Percentiles rank a stretch among this genome's conserved stretches.
Conservation (phyloP, 179 eudicot genomes). For the Vitellaria paradoxa region DNA sequence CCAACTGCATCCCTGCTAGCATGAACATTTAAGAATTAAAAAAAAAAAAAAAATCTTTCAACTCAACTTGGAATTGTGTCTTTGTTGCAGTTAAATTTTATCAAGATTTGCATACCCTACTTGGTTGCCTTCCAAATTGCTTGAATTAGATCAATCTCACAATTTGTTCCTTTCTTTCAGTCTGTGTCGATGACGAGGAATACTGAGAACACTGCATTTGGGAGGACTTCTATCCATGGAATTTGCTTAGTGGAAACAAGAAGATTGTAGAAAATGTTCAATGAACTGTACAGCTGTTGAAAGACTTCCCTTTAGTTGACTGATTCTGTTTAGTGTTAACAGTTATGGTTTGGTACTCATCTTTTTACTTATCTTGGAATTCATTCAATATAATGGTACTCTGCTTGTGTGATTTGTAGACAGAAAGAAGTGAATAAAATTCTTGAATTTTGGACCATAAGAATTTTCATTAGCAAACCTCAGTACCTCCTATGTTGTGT, state of each 20-base stretch:
- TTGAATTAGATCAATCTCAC: background rate
- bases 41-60: background rate
- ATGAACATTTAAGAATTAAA: background rate
- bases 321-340: background rate
- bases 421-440: too few relatives aligned
- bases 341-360: too few relatives aligned
- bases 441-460: too few relatives aligned
- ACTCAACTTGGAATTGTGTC: too few relatives aligned
- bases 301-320: background rate
- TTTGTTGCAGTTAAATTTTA: background rate
- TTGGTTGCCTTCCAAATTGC: conserved; percentile 3
- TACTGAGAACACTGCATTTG: background rate
- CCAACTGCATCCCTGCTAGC: too few relatives aligned
- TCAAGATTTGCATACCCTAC: background rate
- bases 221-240: background rate
- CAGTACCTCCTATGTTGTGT: too few relatives aligned
- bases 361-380: too few relatives aligned
- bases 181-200: conserved; percentile 3
- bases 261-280: background rate
- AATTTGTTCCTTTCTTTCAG: background rate
- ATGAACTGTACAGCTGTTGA: conserved; percentile 9
- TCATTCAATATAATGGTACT: too few relatives aligned
- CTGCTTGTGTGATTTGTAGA: too few relatives aligned
- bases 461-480: too few relatives aligned
- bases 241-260: background rate